Evolutionary conservation across 192 early-diverging fungal genomes (phyloP), one percentile per base, ranked within the genome.

Genomic region (Coemansia nantahalensis): DNA sequence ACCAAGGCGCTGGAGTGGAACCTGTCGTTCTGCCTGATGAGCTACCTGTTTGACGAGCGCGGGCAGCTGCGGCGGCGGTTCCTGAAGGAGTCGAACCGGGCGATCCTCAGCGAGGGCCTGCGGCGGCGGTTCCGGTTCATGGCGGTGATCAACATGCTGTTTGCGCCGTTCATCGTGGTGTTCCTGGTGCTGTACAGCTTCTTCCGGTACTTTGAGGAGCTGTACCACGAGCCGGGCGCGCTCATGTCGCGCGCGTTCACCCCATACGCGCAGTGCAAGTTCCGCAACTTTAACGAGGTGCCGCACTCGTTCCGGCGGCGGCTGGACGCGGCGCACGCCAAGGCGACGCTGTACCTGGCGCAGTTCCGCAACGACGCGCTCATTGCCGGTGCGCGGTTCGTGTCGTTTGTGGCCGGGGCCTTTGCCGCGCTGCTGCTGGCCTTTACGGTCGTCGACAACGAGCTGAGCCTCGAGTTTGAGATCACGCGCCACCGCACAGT

Each of bases 241-340:
- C 68, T 97, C 32, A 83, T 81, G 10, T 86, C 87, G 16, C 84
- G 97, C 30, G 77, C 80, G 9, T 99, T 93, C 50, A 84, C 93
- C 1, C 86, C 86, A 8, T 82, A 89, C 45, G 95, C 95, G 4
- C 77, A 80, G 23, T 98, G 90, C 92, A 91, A 90, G 65, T 90
- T 98, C 53, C 85, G 95, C 45, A 93, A 97, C 73, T 97, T 97
- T 59, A 98, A 99, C 68, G 97, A 99, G 62, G 79, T 97, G 16
- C 91, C 94, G 1, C 94, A 99, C 65, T 51, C 88, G 16, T 94
- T 97, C 61, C 66, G 86, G 28, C 62, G 65, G 19, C 85, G 97
- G 12, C 66, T 97, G 16, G 83, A 84, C 51, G 48, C 80, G 0
- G 90, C 87, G 19, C 83, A 91, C 62, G 79, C 81, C 11, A 61